Conservation (phyloP, 2,329 filamentous ascomycete species). For the Aspergillus fructus region DNA sequence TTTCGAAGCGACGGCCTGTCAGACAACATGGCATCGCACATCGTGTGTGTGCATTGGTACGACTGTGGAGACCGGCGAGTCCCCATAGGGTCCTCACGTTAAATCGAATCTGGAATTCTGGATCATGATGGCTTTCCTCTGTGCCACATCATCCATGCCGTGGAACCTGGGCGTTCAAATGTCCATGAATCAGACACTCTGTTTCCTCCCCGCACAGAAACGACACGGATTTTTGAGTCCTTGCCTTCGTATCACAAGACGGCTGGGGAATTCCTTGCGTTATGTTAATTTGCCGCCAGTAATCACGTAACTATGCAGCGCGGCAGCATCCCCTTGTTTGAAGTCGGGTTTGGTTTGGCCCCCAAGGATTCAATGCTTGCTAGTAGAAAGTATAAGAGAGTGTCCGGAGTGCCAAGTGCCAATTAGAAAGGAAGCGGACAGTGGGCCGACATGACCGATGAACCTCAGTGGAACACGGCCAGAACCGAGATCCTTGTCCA, state of each 20-base stretch:
- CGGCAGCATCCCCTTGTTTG: not conserved
- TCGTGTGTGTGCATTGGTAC: too few species aligned
- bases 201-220: not conserved
- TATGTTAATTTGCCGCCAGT: not conserved
- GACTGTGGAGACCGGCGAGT: not conserved
- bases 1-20: not conserved
- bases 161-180: conserved; percentile 3
- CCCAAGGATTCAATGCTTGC: not conserved
- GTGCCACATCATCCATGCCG: not conserved
- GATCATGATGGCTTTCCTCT: not conserved
- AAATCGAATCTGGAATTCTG: not conserved
- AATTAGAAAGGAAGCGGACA: not conserved
- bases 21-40: not conserved
- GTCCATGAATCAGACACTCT: not conserved
- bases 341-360: not conserved
- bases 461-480: too few species aligned
- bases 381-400: not conserved
- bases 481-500: too few species aligned
- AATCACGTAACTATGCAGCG: not conserved
- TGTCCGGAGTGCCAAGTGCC: not conserved
- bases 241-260: not conserved
- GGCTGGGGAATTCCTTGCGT: not conserved
- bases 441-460: too few species aligned
- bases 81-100: conserved; percentile 1
- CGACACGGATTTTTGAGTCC: not conserved